Evolutionary conservation across 148 eudicot species (phyloP), one percentile per base, ranked within the genome.

Genomic region (Fagopyrum tataricum): DNA sequence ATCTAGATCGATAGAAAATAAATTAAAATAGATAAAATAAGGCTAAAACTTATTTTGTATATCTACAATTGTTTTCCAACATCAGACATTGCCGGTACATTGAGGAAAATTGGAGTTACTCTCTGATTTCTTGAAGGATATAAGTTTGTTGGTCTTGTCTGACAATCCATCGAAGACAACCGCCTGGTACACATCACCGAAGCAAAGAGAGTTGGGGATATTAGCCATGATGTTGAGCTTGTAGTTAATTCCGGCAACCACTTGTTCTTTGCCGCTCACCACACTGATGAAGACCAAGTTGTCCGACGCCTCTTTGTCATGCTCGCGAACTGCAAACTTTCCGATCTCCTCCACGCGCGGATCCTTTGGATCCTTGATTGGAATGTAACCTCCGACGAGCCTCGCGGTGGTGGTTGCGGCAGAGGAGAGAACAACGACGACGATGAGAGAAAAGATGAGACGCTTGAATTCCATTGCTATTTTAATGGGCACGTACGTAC

Each of bases 211-310:
- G 21, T 2, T n/a, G 53, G 75, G 81, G 70, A 79, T 78, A 15
- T 59, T 72, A 11, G 84, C 85, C 15, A 73, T 12, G 44, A 86
- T 73, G 6, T 70, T 43, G 1, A 86, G 78, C 64, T 67, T 67
- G 78, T 82, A 84, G 73, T 82, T 78, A 15, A 44, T 74, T 31
- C 89, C 89, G 2, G 80, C 56, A 0, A 82, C 85, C 10, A 78
- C 89, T 44, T 84, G 84, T 12, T 42, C 47, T 47, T 80, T 79
- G 0, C 84, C 89, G 10, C 17, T 64, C 4, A 82, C 66, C 44
- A 86, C 82, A 0, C 9, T 49, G n/a, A n/a, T 59, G 67, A 23
- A 81, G 46, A 21, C 37, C 40, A 78, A 66, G 1, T 46, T 37
- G 13, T 37, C 18, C 0, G 41, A 24, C 1, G 37, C 55, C 64